Evolutionary conservation across 2,329 filamentous ascomycete species (phyloP).

Genomic region (Aspergillus pseudotamarii): DNA sequence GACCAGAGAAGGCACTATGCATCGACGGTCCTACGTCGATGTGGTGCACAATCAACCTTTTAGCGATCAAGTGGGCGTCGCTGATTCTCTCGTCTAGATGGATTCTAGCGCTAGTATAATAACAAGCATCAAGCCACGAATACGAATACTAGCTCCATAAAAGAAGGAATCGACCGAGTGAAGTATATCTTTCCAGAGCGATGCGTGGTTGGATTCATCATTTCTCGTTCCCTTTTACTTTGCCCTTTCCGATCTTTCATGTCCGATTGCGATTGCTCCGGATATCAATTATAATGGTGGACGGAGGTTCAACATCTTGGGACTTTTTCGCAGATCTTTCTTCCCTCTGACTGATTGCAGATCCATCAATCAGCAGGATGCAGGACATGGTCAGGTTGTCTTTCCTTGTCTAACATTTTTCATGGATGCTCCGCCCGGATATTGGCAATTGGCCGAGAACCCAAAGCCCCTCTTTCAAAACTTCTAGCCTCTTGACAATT

Average conservation of each 20-base stretch:
- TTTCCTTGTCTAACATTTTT: neutral
- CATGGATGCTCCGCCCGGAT: neutral
- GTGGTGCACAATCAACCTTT: neutral
- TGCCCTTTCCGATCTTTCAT: neutral
- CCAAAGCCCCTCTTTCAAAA: neutral
- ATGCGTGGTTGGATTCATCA: neutral
- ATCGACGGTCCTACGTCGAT: neutral
- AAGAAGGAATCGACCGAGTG: neutral
- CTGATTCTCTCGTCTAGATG: neutral
- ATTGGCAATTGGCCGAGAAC: neutral
- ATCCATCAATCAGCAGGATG: conserved; percentile 5
- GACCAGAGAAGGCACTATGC: neutral
- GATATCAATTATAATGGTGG: neutral
- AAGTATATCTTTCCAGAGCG: neutral
- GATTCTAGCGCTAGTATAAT: neutral
- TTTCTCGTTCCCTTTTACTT: neutral
- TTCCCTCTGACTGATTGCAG: neutral
- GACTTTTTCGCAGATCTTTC: neutral
- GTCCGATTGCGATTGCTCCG: neutral
- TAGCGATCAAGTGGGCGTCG: neutral
- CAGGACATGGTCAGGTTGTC: neutral
- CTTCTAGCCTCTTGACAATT: neutral
- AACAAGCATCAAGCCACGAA: conserved; percentile 1
- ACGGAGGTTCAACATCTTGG: neutral
- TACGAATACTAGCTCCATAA: neutral